phyloP scores from a whole-genome alignment of 345 rosid species.

The Abelmoschus esculentus region DNA sequence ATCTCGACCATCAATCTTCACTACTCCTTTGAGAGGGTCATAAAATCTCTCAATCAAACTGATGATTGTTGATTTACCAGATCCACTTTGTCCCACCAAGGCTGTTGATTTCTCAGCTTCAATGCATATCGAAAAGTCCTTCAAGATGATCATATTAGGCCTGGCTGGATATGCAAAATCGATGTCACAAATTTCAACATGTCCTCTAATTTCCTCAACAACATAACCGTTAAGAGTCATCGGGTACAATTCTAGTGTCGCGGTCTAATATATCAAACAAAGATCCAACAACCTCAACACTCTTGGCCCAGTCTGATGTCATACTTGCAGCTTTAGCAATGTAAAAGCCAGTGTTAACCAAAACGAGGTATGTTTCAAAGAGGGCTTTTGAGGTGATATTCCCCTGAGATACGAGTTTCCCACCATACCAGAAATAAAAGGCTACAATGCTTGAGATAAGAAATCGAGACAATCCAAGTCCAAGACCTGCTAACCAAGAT shows the following conservation, averaged over 20 bases:
- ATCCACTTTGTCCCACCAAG: slow-evolving; percentile 60
- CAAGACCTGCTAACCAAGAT: slow-evolving; percentile 51
- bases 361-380: slow-evolving; percentile 13
- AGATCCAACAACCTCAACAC: neutral
- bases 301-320: slow-evolving; percentile 1
- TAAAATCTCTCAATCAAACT: slow-evolving; percentile 56
- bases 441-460: slow-evolving; percentile 43
- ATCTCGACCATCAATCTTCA: slow-evolving; percentile 33
- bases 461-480: slow-evolving; percentile 40
- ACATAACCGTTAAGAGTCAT: slow-evolving; percentile 34
- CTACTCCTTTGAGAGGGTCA: slow-evolving; percentile 41
- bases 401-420: slow-evolving; percentile 43
- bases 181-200: slow-evolving; percentile 34
- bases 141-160: slow-evolving; percentile 40
- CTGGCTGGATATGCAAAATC: slow-evolving; percentile 56
- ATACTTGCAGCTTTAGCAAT: neutral
- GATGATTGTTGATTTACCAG: slow-evolving; percentile 66
- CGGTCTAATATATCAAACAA: slow-evolving; percentile 21
- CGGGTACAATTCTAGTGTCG: slow-evolving; percentile 42
- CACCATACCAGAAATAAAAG: slow-evolving; percentile 62
- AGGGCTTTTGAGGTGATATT: slow-evolving; percentile 36
- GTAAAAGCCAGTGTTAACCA: neutral
- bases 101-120: slow-evolving; percentile 62
- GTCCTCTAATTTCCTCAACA: slow-evolving; percentile 32
- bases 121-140: slow-evolving; percentile 38